Evolutionary conservation across 164 flowering plant genomes (phyloP), one percentile per base, ranked within the genome.

Genomic region (Santalum album): DNA sequence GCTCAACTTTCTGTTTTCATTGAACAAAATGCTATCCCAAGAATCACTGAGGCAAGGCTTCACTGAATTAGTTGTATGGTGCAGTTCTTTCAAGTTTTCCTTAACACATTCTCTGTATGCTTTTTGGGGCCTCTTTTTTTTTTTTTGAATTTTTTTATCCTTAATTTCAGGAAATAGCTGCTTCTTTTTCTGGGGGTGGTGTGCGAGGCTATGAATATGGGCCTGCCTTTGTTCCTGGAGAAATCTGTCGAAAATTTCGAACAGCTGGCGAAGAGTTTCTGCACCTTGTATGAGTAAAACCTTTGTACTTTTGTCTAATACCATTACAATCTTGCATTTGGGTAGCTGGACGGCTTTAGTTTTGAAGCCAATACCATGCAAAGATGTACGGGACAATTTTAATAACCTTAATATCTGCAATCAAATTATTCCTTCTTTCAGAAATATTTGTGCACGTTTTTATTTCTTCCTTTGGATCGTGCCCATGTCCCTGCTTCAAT

Each of bases 161-260:
- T 54, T 56, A 46, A 66, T 64, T 15, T 55, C 84, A 94, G 99
- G 99, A 90, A 78, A 76, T 94, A 61, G 90, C 90, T 39, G 73
- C 90, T 60, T 82, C 90, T 40, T 87, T 87, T 64, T 80, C 92
- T 72, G 90, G 92, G 60, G 92, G 95, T 55, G 83, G 92, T 56
- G 72, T 68, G 55, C 72, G 84, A 23, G 87, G 79, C 27, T 76
- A 67, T 69, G 94, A 86, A 66, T 46, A 78, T 73, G 96, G 96
- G 25, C 96, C 91, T 55, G 87, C 95, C 45, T 90, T 90, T 81
- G 81, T 84, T 69, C 97, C 99, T 55, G 91, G 82, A 57, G 99
- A 90, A 75, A 82, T 86, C 66, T 87, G 96, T 61, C 81, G 90
- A 50, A 71, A 66, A 25, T 90, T 79, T 64, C 86, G 81, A 23